These are phyloP conservation scores for Flaveria floridana DNA, from an alignment of 140 eudicot species.

Conservation along the genomic window DNA sequence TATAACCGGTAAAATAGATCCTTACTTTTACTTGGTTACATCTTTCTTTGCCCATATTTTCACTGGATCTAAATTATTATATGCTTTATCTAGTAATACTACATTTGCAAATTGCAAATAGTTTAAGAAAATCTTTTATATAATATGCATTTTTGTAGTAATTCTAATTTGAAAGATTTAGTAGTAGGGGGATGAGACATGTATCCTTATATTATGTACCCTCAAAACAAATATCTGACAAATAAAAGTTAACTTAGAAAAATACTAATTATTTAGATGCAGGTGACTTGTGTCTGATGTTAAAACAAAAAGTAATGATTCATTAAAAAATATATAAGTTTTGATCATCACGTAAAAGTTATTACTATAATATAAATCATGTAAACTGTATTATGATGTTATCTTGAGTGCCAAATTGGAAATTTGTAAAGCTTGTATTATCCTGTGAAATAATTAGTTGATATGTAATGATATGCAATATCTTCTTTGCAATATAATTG, in stretches of 20 bases:
- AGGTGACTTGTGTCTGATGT: background rate
- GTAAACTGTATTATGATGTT: background rate
- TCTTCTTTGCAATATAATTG: background rate
- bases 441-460: constrained; percentile 13
- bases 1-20: constrained; percentile 69
- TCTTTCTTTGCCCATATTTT: constrained; percentile 7
- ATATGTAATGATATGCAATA: background rate
- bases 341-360: constrained; percentile 15
- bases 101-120: background rate
- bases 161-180: background rate
- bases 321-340: background rate
- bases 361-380: background rate
- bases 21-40: constrained; percentile 12
- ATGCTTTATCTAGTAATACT: background rate
- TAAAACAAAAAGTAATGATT: background rate
- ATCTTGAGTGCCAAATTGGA: background rate
- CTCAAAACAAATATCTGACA: constrained; percentile 9
- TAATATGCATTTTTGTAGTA: background rate
- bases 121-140: background rate
- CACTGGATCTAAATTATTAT: constrained; percentile 4
- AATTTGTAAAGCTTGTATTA: constrained; percentile 3
- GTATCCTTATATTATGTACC: constrained; percentile 3
- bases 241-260: background rate
- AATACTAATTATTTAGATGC: background rate
- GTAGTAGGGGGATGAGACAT: background rate